phyloP scores from a whole-genome alignment of 768 basidiomycete species.

The Coprinopsis cinerea region DNA sequence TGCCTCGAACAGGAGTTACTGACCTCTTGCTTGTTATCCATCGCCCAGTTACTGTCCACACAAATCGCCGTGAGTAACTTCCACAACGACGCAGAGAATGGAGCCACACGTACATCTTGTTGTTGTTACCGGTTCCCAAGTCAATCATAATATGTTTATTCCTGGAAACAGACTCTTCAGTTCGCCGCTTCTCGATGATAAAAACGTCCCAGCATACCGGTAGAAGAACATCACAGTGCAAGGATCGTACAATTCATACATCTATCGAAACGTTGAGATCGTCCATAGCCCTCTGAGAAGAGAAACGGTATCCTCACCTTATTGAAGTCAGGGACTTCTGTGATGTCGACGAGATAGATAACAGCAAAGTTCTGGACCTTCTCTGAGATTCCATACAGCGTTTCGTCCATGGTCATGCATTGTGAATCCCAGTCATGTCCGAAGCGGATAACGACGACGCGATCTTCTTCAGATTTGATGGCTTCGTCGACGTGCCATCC shows the following conservation, averaged over 20 bases:
- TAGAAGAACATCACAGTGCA: conserved; percentile 99
- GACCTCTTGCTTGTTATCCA: conserved; percentile 98
- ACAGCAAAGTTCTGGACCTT: conserved; percentile 99
- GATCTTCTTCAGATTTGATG: conserved; percentile 96
- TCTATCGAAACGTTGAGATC: conserved; percentile 38
- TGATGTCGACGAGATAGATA: conserved; percentile 93
- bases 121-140: conserved; percentile 98
- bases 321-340: conserved; percentile 96
- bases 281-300: neutral
- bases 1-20: conserved; percentile 13
- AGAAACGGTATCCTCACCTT: conserved; percentile 51
- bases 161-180: conserved; percentile 30
- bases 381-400: conserved; percentile 85
- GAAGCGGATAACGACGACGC: conserved; percentile 91
- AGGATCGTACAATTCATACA: conserved; percentile 98
- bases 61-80: conserved; percentile 7
- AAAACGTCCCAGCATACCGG: conserved; percentile 47
- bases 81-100: neutral
- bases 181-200: neutral
- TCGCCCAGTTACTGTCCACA: conserved; percentile 85
- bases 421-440: conserved; percentile 91
- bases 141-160: conserved; percentile 99
- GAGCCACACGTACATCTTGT: conserved; percentile 77
- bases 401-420: conserved; percentile 99
- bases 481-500: conserved; percentile 99